Base-by-base conservation (phyloP, 2,329 filamentous ascomycete genomes). In the Arthrobotrys sphaeroides region DNA sequence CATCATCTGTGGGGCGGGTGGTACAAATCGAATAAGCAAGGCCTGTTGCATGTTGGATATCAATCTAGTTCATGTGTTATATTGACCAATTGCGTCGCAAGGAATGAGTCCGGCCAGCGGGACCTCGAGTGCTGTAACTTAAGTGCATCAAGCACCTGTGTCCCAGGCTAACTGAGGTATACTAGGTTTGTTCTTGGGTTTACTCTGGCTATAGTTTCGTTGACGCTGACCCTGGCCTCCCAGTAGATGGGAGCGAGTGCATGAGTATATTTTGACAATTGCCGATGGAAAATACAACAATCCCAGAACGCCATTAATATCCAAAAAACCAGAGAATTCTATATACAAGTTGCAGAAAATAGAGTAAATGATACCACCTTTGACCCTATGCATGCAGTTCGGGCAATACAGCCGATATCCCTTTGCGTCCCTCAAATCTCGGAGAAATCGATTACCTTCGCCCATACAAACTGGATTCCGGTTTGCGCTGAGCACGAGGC, bases 381-480 rank as follows among this genome's bases (percentile, higher is more conserved):
- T 5, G 28, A 5, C 5, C 5, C 28, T 10, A n/a, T n/a, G n/a
- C 13, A 45, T 5, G 42, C 42, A 9, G 1, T 45, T 43, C 10
- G 12, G 3, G 5, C 20, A 45, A 47, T 22, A 24, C 9, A 20
- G 10, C 22, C 9, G 20, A 7, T 13, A 26, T 5, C 13, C n/a
- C 10, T 7, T 22, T 18, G 12, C 36, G 36, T 33, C 28, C 47
- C 12, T 33, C 7, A 38, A 33, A 40, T 40, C 42, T 26, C 42
- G 16, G 28, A 55, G 5, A 51, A 45, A 45, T 13, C 9, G 6
- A 38, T 53, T 45, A 75, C 33, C 72, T 75, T 69, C 72, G 33
- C n/a, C 72, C 72, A 64, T 75, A 75, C 1, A 75, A 36, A 16
- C 55, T 16, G 3, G 57, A 69, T 42, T 75, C 72, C 2, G 28